Evolutionary conservation across 495 filamentous ascomycete species (phyloP), one percentile per base, ranked within the genome.

Genomic region (Platismatia glauca): DNA sequence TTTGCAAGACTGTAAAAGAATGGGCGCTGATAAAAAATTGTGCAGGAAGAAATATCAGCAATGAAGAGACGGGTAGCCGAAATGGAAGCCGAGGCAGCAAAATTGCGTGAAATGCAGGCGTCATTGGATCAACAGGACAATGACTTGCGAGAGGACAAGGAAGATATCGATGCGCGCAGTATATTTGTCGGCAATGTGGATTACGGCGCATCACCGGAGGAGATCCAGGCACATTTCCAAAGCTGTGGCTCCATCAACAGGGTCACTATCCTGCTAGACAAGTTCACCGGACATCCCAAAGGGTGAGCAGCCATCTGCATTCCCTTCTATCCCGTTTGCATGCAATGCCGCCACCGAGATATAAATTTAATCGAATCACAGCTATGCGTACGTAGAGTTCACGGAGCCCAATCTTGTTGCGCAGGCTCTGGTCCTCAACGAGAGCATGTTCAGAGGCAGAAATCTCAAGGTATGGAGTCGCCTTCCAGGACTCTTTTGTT

Each of bases 151-250:
- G 95, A 99, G 71, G 89, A 91, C 75, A 93, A 94, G 74, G 95
- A 97, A 70, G 95, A 97, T 69, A 86, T 99, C 56, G 95, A 99
- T 75, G 89, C 83, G 65, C 85, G 95, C 63, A 96, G 91, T 77
- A 89, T 99, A 70, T 99, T 99, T 72, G 95, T 99, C 31, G 95
- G 95, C 55, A 99, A 99, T 71, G 95, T 99, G 60, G 95, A 99
- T 73, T 99, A 99, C 74, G 91, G 90, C 64, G 93, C 94, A 34
- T 95, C 91, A 20, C 94, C 95, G 0, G 95, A 99, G 76, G 95
- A 99, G 76, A 96, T 99, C 63, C 95, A 99, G 78, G 90, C 91
- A 43, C 95, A 99, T 73, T 99, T 99, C 77, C 91, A 96, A 78
- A 95, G 86, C 80, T 95, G 90, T 69, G 95, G 95, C 44, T 90